Base-by-base conservation (phyloP, 306 rosid species). In the Sicyos edulis region DNA sequence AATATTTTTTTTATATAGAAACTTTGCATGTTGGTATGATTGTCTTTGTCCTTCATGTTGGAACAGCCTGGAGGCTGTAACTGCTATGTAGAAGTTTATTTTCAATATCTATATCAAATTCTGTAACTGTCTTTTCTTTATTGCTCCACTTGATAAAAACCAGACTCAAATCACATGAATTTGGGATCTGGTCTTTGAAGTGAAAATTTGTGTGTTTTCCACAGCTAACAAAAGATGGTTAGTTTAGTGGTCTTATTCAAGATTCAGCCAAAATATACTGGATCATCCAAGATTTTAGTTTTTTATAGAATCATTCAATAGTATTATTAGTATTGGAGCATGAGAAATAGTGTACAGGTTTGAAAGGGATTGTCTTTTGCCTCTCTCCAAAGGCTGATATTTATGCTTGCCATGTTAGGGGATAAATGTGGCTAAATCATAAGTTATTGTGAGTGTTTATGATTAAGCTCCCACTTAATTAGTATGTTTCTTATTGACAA, bases 391-490 rank as follows among this genome's bases (percentile, higher is more conserved):
- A 24, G 73, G 73, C 59, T 69, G 21, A 14, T 13, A n/a, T n/a
- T n/a, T n/a, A 24, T 69, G 73, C 59, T 69, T 32, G 58, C 21
- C 55, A 63, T 40, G 15, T 8, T 21, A 47, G 8, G 57, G 40
- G 72, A 67, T 45, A 49, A 67, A 47, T 45, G 7, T 67, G 56
- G 24, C 24, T 26, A 16, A 69, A 69, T 50, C 45, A 50, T 69
- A 69, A 45, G 58, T 69, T 69, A 24, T 69, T 69, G 58, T 13
- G 42, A 69, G 58, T 69, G 73, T 69, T 14, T 52, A 49, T 69
- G 73, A 69, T 69, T 42, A 50, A 69, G 24, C 59, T 50, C 73
- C 59, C 73, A 69, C 73, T 69, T 26, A 24, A 14, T 14, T 50
- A 68, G 57, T 47, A 47, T 67, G 72, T 8, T 21, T 22, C 34